Percentiles rank a stretch among this genome's conserved stretches.
These are phyloP conservation scores for Nicotiana sylvestris DNA, from an alignment of 257 asterid genomes.

Conservation along the genomic window DNA sequence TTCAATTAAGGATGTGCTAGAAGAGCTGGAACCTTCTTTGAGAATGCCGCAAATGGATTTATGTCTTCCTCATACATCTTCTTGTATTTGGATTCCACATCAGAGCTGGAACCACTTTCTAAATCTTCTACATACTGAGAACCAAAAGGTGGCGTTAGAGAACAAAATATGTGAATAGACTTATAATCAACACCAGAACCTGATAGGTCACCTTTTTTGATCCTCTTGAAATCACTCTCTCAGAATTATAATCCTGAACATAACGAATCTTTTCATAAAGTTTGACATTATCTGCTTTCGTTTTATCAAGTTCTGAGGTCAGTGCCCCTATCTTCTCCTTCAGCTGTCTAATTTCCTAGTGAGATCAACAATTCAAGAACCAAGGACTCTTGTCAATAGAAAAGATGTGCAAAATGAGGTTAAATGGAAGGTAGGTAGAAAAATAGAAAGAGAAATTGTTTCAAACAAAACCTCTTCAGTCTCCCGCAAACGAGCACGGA, in stretches of 20 bases:
- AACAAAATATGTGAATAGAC: constrained; percentile 11
- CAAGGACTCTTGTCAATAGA: neutral
- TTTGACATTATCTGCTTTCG: constrained; percentile 95
- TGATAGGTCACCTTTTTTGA: constrained; percentile 76
- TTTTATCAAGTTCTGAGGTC: constrained; percentile 81
- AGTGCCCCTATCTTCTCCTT: constrained; percentile 85
- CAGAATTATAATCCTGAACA: constrained; percentile 96
- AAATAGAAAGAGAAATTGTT: neutral
- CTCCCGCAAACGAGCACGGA: constrained; percentile 90
- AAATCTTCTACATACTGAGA: constrained; percentile 87
- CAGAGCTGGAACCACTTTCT: constrained; percentile 94
- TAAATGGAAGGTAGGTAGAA: neutral
- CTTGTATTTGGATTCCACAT: constrained; percentile 97
- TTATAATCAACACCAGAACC: constrained; percentile 10
- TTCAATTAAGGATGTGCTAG: neutral
- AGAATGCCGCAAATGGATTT: constrained; percentile 98
- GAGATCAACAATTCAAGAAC: constrained; percentile 18
- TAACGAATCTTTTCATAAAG: constrained; percentile 97
- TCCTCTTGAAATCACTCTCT: constrained; percentile 94
- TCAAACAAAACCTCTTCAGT: constrained; percentile 77
- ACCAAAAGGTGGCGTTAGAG: constrained; percentile 15
- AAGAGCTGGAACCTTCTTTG: constrained; percentile 61
- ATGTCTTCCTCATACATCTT: constrained; percentile 97
- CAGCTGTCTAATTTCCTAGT: constrained; percentile 86
- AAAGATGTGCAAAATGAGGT: neutral